These are phyloP conservation scores for Amphichorda felina DNA, from an alignment of 2,329 filamentous ascomycete species.

Conservation along the genomic window DNA sequence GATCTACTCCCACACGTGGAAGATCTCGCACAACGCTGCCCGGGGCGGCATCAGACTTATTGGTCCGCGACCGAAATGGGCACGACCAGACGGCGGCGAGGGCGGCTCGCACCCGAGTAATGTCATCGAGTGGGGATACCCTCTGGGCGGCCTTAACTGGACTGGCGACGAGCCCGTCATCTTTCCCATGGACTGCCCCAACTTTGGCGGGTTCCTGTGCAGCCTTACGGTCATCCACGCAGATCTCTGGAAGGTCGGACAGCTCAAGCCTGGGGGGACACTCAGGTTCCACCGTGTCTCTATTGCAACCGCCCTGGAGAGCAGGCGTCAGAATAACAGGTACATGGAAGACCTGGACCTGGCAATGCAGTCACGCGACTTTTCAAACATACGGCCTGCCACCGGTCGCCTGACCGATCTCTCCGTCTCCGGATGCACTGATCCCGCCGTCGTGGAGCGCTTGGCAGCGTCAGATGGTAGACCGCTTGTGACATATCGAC, in stretches of 20 bases:
- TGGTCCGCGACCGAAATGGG: slow-evolving; percentile 46
- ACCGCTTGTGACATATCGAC: background rate
- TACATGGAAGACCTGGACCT: background rate
- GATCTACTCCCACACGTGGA: slow-evolving; percentile 46
- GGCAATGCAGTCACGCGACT: background rate
- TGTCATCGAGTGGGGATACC: slow-evolving; percentile 6
- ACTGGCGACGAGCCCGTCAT: slow-evolving; percentile 50
- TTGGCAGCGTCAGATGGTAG: background rate
- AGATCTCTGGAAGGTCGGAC: slow-evolving; percentile 50
- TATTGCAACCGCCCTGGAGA: background rate
- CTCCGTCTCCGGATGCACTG: too few relatives aligned
- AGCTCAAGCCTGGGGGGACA: slow-evolving; percentile 45
- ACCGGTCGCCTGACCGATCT: background rate
- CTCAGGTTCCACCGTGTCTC: background rate
- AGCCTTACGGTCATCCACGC: slow-evolving; percentile 42
- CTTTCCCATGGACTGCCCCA: slow-evolving; percentile 45
- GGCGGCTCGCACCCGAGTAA: slow-evolving; percentile 52
- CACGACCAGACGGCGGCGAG: slow-evolving; percentile 46
- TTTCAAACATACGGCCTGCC: background rate
- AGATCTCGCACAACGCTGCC: slow-evolving; percentile 48
- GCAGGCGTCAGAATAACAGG: background rate
- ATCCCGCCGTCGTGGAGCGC: background rate
- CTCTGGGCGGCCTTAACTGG: slow-evolving; percentile 44
- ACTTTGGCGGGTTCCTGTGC: slow-evolving; percentile 48
- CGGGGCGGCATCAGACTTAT: slow-evolving; percentile 48